Conservation (phyloP, 2,329 filamentous ascomycete species). For the Calonectria ilicicola region DNA sequence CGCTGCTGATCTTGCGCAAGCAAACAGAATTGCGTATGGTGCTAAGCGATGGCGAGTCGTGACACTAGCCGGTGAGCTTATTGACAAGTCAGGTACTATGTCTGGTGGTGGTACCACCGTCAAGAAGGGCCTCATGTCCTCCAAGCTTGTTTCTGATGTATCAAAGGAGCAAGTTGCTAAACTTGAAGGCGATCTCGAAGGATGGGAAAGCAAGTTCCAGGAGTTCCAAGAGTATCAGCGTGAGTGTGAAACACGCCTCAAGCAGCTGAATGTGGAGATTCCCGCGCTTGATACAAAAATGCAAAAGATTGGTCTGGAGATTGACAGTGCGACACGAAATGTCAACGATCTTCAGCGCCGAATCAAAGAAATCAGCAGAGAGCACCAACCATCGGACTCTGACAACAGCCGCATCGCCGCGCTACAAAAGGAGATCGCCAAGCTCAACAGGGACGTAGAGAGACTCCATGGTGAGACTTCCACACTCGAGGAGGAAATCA, state of each 20-base stretch:
- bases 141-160: conserved; percentile 88
- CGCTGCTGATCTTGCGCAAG: conserved; percentile 91
- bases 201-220: conserved; percentile 84
- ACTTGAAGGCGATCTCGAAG: conserved; percentile 88
- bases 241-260: conserved; percentile 80
- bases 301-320: conserved; percentile 89
- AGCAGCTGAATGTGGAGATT: conserved; percentile 80
- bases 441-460: conserved; percentile 81
- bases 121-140: conserved; percentile 95
- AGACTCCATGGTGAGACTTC: conserved; percentile 87
- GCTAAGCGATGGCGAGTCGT: conserved; percentile 95
- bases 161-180: conserved; percentile 90
- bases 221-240: conserved; percentile 88
- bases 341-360: conserved; percentile 86
- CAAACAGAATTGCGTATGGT: conserved; percentile 96
- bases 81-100: conserved; percentile 99
- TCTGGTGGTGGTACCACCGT: conserved; percentile 93
- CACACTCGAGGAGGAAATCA: conserved; percentile 92
- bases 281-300: conserved; percentile 89
- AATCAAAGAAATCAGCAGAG: conserved; percentile 84
- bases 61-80: conserved; percentile 92
- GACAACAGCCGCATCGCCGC: conserved; percentile 80
- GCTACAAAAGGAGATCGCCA: conserved; percentile 82
- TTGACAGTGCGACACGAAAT: conserved; percentile 88
- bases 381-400: conserved; percentile 82